Conservation (phyloP, 2,329 filamentous ascomycete genomes). For the Aureobasidium namibiae region DNA sequence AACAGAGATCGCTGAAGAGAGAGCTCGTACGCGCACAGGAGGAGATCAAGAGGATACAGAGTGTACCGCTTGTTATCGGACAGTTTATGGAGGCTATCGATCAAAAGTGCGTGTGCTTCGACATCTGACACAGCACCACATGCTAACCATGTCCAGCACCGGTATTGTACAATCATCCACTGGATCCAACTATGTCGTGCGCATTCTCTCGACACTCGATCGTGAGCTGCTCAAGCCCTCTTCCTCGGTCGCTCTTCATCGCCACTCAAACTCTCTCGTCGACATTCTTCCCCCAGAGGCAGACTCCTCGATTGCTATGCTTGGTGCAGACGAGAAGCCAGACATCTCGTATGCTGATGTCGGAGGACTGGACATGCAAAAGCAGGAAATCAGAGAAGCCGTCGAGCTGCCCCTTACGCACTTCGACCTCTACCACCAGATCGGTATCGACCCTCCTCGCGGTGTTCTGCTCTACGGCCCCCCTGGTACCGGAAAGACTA, state of each 20-base stretch:
- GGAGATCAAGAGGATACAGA: conserved; percentile 99
- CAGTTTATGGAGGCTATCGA: conserved; percentile 99
- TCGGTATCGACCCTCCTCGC: conserved; percentile 94
- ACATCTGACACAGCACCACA: conserved; percentile 6
- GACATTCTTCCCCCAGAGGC: conserved; percentile 98
- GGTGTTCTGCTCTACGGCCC: conserved; percentile 95
- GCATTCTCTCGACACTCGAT: conserved; percentile 95
- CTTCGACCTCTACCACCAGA: conserved; percentile 98
- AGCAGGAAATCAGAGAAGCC: conserved; percentile 97
- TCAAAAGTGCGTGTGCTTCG: conserved; percentile 64
- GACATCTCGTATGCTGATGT: conserved; percentile 98
- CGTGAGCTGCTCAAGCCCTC: conserved; percentile 97
- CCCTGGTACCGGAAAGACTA: conserved; percentile 92
- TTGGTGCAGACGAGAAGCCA: conserved; percentile 92
- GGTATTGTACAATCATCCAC: conserved; percentile 98
- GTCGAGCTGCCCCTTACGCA: conserved; percentile 95
- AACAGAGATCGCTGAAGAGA: conserved; percentile 78
- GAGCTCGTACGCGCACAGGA: conserved; percentile 96
- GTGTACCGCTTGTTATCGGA: conserved; percentile 92
- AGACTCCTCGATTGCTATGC: conserved; percentile 97
- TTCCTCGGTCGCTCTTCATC: conserved; percentile 92
- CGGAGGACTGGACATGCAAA: conserved; percentile 97
- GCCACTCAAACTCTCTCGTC: conserved; percentile 96
- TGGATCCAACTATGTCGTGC: conserved; percentile 97
- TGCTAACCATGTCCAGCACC: conserved; percentile 50